Evolutionary conservation across 305 asterid species (phyloP).

Genomic region (Fraxinus paxiana): DNA sequence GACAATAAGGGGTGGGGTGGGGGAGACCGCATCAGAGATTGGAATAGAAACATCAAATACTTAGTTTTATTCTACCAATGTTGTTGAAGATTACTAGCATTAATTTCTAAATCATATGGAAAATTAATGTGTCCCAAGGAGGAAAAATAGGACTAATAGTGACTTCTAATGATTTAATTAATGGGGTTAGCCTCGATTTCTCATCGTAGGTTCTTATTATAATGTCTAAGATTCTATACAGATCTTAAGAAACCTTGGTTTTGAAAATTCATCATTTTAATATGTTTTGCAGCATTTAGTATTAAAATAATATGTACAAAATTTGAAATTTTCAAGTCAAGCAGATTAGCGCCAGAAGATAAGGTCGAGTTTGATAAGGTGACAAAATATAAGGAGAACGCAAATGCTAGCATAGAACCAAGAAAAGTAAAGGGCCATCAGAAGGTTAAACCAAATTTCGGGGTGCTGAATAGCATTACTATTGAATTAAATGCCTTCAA

Average conservation of each 20-base stretch:
- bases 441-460: not conserved
- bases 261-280: slow-evolving; percentile 22
- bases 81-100: slow-evolving; percentile 21
- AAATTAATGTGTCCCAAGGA: slow-evolving; percentile 73
- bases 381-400: not conserved
- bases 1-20: not conserved
- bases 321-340: slow-evolving; percentile 17
- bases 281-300: slow-evolving; percentile 28
- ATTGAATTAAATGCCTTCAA: slow-evolving; percentile 33
- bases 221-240: slow-evolving; percentile 17
- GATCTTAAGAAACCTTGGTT: slow-evolving; percentile 32
- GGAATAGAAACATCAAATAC: slow-evolving; percentile 74
- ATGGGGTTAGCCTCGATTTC: slow-evolving; percentile 35
- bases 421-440: not conserved
- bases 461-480: not conserved
- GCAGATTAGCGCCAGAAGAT: not conserved
- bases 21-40: slow-evolving; percentile 47
- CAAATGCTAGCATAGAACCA: slow-evolving; percentile 1
- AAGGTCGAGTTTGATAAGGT: not conserved
- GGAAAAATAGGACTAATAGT: slow-evolving; percentile 38
- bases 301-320: slow-evolving; percentile 41
- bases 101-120: slow-evolving; percentile 46
- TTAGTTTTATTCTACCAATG: slow-evolving; percentile 39
- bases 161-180: slow-evolving; percentile 49
- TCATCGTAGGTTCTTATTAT: slow-evolving; percentile 18